These are phyloP conservation scores for Fusarium burgessii DNA, from an alignment of 2,329 filamentous ascomycete genomes.

Conservation along the genomic window DNA sequence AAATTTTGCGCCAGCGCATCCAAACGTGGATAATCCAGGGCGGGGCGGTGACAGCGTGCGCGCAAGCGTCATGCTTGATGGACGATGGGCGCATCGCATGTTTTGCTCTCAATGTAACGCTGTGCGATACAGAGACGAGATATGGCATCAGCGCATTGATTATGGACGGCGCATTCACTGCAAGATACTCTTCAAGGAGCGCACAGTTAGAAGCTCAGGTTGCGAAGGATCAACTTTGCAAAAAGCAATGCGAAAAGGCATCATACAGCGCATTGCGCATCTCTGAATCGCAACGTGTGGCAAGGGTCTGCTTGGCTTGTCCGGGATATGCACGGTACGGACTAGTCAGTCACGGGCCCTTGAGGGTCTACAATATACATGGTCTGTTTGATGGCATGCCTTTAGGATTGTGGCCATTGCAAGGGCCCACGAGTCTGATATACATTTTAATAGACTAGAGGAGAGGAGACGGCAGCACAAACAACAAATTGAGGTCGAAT, in stretches of 20 bases:
- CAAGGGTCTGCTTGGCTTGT: constrained; percentile 40
- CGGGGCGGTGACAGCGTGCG: constrained; percentile 48
- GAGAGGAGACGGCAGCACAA: constrained; percentile 9
- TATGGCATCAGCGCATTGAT: constrained; percentile 29
- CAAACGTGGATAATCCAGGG: constrained; percentile 43
- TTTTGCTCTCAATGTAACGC: constrained; percentile 40
- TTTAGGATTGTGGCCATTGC: constrained; percentile 30
- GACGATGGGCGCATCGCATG: constrained; percentile 46
- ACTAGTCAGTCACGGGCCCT: constrained; percentile 37
- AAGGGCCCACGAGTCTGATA: constrained; percentile 35
- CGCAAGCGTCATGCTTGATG: constrained; percentile 48
- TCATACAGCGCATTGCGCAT: constrained; percentile 34
- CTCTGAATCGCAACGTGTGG: constrained; percentile 41
- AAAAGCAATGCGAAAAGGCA: constrained; percentile 1
- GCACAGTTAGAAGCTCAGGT: neutral
- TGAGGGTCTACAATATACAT: constrained; percentile 33
- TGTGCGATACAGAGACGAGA: constrained; percentile 20
- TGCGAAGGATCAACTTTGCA: neutral
- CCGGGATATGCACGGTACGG: constrained; percentile 33
- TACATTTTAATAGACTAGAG: constrained; percentile 8
- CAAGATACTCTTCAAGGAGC: neutral
- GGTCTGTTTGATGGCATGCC: constrained; percentile 36
- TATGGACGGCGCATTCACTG: constrained; percentile 17
- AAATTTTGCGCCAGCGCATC: constrained; percentile 46
- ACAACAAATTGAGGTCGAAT: constrained; percentile 2